Evolutionary conservation across 2,329 filamentous ascomycete species (phyloP), one percentile per base, ranked within the genome.

Genomic region (Aspergillus tubingensis): DNA sequence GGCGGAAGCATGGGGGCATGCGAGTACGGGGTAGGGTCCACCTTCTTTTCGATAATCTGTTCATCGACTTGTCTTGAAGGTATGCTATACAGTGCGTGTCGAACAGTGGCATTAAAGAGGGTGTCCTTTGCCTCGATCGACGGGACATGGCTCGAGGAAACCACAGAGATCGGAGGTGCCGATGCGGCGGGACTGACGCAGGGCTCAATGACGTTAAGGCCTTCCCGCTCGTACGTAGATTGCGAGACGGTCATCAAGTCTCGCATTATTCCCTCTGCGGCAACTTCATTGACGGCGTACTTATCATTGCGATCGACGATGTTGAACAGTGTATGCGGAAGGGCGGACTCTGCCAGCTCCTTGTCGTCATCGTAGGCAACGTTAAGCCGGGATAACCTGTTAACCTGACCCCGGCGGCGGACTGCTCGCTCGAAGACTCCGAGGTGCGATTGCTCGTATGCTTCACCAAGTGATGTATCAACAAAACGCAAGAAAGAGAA

Each of bases 401-500:
- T 82, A 10, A 79, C 66, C 65, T 76, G 77, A 47, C 74, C 72
- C 56, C 75, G 74, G 51, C 89, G 81, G 54, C 87, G 83, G 1
- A 89, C 78, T 3, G 91, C 90, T 41, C 93, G 90, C 57, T 90
- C 82, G 67, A 96, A 91, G 2, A 96, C 67, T 61, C 88, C 88
- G 56, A 84, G 82, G 67, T 88, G 89, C 3, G 90, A 89, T 32
- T 88, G 84, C 57, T 83, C 82, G 60, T 89, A 90, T 1, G 87
- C 88, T 64, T 98, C 93, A 8, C 83, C 82, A 1, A 88, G 81
- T 13, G 92, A 95, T 0, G 84, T 81, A 68, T 96, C 91, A 3
- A 90, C 86, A 70, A 99, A 96, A 4, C 92, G 88, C 61, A 98
- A 82, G 87, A 92, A 99, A 0, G 93, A 94, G 76, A 98, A 98